Evolutionary conservation across 169 alveolate species (phyloP).

Genomic region (Eimeria mitis): DNA sequence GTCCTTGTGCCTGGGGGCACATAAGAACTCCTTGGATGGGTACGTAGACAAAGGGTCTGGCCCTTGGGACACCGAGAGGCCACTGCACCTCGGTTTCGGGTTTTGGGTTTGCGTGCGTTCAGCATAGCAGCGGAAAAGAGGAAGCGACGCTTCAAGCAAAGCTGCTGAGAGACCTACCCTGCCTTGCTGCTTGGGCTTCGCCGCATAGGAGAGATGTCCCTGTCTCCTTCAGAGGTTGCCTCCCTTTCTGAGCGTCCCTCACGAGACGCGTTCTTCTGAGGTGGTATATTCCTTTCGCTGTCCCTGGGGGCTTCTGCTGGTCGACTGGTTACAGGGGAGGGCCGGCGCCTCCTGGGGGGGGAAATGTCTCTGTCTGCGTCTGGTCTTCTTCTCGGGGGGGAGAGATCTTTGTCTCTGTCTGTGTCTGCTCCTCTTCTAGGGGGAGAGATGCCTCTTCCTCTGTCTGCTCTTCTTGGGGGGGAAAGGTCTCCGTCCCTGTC

Average conservation of each 20-base stretch:
- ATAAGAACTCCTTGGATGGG: neutral
- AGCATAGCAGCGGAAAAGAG: too few relatives aligned
- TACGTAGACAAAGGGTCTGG: neutral
- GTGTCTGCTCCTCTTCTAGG: neutral
- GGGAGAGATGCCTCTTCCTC: conserved; percentile 20
- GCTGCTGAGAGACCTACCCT: neutral
- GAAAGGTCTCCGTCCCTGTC: neutral
- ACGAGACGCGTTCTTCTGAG: neutral
- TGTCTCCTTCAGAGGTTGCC: neutral
- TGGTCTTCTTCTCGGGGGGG: conserved; percentile 22
- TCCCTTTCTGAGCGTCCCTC: too few relatives aligned
- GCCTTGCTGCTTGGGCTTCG: neutral
- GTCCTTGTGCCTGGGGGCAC: neutral
- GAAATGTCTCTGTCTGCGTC: neutral
- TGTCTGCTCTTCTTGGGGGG: conserved; percentile 1
- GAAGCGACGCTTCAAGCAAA: neutral
- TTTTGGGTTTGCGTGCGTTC: too few relatives aligned
- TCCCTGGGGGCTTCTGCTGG: neutral
- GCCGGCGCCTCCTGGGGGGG: neutral
- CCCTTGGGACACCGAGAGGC: neutral
- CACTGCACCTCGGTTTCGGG: neutral
- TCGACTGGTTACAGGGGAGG: neutral
- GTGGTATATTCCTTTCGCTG: neutral
- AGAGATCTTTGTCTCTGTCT: conserved; percentile 1
- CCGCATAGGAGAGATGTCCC: neutral